Evolutionary conservation across 352 stramenopile species (phyloP).

Genomic region (Aphanomyces cochlioides): DNA sequence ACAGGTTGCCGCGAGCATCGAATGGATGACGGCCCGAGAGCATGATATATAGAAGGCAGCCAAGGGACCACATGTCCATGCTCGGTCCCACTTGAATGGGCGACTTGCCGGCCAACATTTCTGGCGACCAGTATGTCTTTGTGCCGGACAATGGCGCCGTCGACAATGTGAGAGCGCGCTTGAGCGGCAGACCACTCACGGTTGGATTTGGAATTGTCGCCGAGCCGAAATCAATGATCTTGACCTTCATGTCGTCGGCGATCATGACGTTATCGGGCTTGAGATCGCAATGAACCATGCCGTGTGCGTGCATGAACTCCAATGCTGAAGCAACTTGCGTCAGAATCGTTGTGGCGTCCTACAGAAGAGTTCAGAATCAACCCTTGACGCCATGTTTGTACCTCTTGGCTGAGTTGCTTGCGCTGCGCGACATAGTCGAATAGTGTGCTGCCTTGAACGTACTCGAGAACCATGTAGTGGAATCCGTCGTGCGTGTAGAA

Average conservation of each 20-base stretch:
- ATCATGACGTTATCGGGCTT: conserved; percentile 89
- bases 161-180: conserved; percentile 44
- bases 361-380: neutral
- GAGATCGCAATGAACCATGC: conserved; percentile 81
- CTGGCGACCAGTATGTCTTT: conserved; percentile 80
- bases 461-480: conserved; percentile 81
- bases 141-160: conserved; percentile 43
- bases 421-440: conserved; percentile 62
- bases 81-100: conserved; percentile 53
- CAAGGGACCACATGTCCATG: conserved; percentile 87
- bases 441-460: conserved; percentile 61
- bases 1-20: conserved; percentile 70
- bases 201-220: conserved; percentile 35
- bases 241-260: conserved; percentile 43
- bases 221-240: conserved; percentile 88
- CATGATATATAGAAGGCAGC: conserved; percentile 86
- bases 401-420: conserved; percentile 39
- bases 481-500: conserved; percentile 74
- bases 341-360: conserved; percentile 48
- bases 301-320: conserved; percentile 56
- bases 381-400: neutral
- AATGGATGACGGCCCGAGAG: conserved; percentile 83
- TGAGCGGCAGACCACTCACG: conserved; percentile 15
- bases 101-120: conserved; percentile 45
- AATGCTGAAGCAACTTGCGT: conserved; percentile 63